Evolutionary conservation across 83 land plant species (phyloP).

Genomic region (Thuja plicata): DNA sequence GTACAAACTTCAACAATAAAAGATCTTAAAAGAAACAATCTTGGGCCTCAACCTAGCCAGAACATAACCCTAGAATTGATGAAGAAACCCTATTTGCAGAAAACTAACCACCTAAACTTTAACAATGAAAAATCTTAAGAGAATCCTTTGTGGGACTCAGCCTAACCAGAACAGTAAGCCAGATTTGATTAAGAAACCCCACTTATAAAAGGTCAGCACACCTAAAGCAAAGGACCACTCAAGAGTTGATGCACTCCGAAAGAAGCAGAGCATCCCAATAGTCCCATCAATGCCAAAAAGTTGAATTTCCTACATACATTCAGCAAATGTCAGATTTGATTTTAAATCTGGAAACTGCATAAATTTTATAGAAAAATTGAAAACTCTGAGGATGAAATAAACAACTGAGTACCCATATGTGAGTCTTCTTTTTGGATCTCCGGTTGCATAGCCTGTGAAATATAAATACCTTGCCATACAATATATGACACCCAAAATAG

Average conservation of each 20-base stretch:
- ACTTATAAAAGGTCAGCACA: background rate
- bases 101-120: no score
- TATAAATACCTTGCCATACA: slow-evolving; percentile 57
- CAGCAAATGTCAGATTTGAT: background rate
- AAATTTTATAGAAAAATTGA: background rate
- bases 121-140: no score
- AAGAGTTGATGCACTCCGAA: background rate
- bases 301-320: background rate
- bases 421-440: slow-evolving; percentile 63
- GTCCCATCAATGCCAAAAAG: background rate
- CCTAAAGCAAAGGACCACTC: background rate
- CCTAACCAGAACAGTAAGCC: background rate
- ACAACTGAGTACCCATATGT: slow-evolving; percentile 41
- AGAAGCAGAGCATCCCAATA: slow-evolving; percentile 2
- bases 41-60: no score
- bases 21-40: no score
- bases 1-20: no score
- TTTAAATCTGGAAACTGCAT: background rate
- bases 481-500: slow-evolving; percentile 61
- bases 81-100: no score
- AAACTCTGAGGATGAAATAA: background rate
- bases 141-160: no score
- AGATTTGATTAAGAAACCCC: background rate
- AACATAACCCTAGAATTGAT: no score
- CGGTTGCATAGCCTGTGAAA: slow-evolving; percentile 85